Percentiles rank a stretch among this genome's conserved stretches.
Evolutionary conservation across 2,329 filamentous ascomycete genomes (phyloP).

Genomic region (Periconia macrospinosa): DNA sequence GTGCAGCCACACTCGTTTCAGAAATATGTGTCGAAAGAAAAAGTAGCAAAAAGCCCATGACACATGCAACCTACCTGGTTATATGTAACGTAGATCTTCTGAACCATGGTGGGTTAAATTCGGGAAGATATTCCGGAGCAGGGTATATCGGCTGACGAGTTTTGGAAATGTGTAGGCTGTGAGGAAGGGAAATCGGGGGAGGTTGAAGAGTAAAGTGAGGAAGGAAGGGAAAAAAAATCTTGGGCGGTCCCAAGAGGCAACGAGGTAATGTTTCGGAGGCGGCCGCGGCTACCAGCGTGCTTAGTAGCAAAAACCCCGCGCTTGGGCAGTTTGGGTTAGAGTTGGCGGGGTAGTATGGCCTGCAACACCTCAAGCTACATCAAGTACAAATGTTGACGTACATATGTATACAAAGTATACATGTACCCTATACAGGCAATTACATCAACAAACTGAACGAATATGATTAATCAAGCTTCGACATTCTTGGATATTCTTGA

Average conservation of each 20-base stretch:
- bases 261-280: constrained; percentile 9
- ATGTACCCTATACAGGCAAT: no score
- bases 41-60: neutral
- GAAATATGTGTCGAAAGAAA: neutral
- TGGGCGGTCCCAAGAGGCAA: constrained; percentile 6
- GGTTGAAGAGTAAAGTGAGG: neutral
- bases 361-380: neutral
- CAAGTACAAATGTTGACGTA: no score
- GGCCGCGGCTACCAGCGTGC: constrained; percentile 3
- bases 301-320: no score
- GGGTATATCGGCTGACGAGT: neutral
- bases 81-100: constrained; percentile 48
- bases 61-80: constrained; percentile 42
- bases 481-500: no score
- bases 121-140: no score
- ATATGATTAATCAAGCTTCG: no score
- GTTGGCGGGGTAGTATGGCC: neutral
- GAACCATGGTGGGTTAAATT: constrained; percentile 34
- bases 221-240: constrained; percentile 10
- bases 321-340: neutral
- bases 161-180: neutral
- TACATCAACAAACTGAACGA: no score
- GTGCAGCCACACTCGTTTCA: neutral
- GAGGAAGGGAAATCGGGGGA: neutral
- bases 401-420: no score